A percentile compares a stretch with the other conserved stretches of the same genome.
Conservation (phyloP, 139 green algal genomes). For the Deuterostichococcus epilithicus region DNA sequence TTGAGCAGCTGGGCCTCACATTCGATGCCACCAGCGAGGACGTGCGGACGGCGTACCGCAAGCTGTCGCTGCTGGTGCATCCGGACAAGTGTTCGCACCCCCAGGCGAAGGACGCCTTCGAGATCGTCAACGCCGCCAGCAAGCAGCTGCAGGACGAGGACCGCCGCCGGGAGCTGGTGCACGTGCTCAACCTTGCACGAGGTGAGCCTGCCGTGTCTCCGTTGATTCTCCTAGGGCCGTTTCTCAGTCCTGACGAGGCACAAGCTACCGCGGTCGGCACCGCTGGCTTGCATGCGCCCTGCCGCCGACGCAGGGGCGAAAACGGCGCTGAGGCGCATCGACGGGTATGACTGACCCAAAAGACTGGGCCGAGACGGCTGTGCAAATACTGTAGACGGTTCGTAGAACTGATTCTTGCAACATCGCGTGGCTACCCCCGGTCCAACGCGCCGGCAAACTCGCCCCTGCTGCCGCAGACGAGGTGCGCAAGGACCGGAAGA, state of each 20-base stretch:
- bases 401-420: too few species aligned
- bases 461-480: conserved; percentile 53
- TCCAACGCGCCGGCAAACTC: not conserved
- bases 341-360: too few species aligned
- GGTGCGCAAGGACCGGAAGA: conserved; percentile 71
- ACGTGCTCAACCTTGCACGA: conserved; percentile 58
- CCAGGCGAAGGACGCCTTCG: conserved; percentile 72
- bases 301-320: too few species aligned
- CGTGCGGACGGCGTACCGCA: conserved; percentile 83
- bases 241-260: too few species aligned
- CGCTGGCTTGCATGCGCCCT: too few species aligned
- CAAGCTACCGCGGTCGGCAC: too few species aligned
- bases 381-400: not conserved
- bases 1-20: conserved; percentile 83
- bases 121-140: conserved; percentile 72
- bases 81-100: conserved; percentile 77
- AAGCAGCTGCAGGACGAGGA: conserved; percentile 73
- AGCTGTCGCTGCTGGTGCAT: conserved; percentile 74
- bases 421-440: not conserved
- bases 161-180: conserved; percentile 49
- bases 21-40: conserved; percentile 80
- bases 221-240: too few species aligned
- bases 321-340: too few species aligned
- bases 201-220: conserved; percentile 44
- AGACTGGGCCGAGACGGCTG: not conserved